Evolutionary conservation across 306 rosid species (phyloP), one percentile per base, ranked within the genome.

Genomic region (Prunus kanzakura): DNA sequence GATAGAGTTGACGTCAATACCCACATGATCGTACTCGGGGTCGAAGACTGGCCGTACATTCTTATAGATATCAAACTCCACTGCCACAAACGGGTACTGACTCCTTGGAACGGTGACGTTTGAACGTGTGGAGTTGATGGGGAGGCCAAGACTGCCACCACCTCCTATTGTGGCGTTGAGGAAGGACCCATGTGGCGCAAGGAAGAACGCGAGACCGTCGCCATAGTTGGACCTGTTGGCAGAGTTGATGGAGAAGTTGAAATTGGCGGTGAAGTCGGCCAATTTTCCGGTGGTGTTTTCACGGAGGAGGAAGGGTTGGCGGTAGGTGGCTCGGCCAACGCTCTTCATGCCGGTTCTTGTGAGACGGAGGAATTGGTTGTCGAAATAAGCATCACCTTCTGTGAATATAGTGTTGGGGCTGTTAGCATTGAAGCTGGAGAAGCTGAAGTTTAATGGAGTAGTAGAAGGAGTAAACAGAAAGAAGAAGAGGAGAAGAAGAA

Each of bases 21-120:
- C 72, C 78, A 0, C 0, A 58, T 58, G 64, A 4, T 9, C 14
- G 19, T 4, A 0, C 3, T 7, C 4, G 1, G 41, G 45, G 6
- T 27, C 19, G 45, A 62, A 4, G 0, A 0, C 6, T 20, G 13
- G 27, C 0, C 6, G 4, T 4, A n/a, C 6, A 9, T 20, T 0
- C 1, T 56, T 66, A 4, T 0, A 75, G 29, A 78, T 86, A 72
- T 86, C 87, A 63, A 83, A 86, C 62, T 82, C 88, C 52, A 82
- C 80, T 1, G 80, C 88, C 29, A 76, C 84, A 82, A 81, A 14
- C 41, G 62, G 27, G 27, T 56, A 56, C 62, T 3, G 62, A 0
- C 7, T n/a, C 5, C 62, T 56, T 9, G 11, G 47, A 9, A 49
- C 13, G 71, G 62, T 10, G 13, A 19, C 23, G 27, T 56, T 2